Base-by-base conservation (phyloP, 345 rosid species). In the Ceriops zippeliana region DNA sequence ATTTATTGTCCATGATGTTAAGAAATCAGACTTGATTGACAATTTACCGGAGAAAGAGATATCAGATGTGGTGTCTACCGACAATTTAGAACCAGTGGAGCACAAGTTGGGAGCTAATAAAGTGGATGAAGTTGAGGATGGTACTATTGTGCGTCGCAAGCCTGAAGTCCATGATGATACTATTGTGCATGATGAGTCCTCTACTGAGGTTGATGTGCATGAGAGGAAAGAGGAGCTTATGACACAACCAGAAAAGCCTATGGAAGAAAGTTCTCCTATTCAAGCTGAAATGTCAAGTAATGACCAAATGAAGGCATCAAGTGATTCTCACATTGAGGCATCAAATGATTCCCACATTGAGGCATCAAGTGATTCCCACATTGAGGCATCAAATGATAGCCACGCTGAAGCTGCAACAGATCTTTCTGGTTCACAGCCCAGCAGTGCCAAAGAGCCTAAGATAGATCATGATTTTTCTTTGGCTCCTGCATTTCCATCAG, bases 1-100 rank as follows among this genome's bases (percentile, higher is more conserved):
- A 60, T 32, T 72, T 27, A 61, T 68, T 58, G 73, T 61, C 61
- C 79, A 75, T 61, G 78, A 68, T 74, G 58, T 74, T 63, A 80
- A 75, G 69, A 57, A 49, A 16, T 69, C 80, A 38, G 86, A 70
- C 75, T 77, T 73, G 28, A 62, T 64, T 63, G 79, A 73, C 21
- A 72, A 67, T 78, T 68, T 49, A 37, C 83, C 74, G 67, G 81
- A 73, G 70, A 78, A 79, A 76, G 83, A 80, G 65, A 76, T 62
- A 49, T 67, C 49, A 0, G 86, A 79, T 52, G 59, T 64, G 61
- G 68, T 35, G 35, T 56, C 77, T 54, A 70, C 82, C 66, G 82
- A 80, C 71, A 78, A 70, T 71, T 69, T 69, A 65, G 86, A 77
- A 63, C 38, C 75, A 27, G 72, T 63, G 78, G 86, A 71, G 75